Base-by-base conservation (phyloP, 768 basidiomycete genomes). In the Rickenella mellea region DNA sequence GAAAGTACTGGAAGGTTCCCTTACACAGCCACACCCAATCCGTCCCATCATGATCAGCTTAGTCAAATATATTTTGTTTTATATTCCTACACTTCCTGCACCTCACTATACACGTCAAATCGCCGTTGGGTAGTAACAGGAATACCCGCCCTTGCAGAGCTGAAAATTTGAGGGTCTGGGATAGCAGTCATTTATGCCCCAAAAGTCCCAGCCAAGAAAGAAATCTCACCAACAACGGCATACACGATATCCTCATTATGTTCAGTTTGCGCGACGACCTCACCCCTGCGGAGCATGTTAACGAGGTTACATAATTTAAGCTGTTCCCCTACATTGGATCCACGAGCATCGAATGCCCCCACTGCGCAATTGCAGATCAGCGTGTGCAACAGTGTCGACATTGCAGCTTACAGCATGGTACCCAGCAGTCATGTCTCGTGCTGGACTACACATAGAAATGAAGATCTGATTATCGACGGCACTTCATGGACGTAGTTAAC, bases 401-500 rank as follows among this genome's bases (percentile, higher is more conserved):
- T 22, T 10, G 12, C 9, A 3, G 65, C 82, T 50, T 50, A 89
- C 86, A 43, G 94, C 91, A 55, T 96, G 90, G 60, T 98, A 98
- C 12, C 71, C 71, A 15, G 89, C 85, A 8, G 64, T 76, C 50
- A 83, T 55, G 50, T 94, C 83, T 19, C 93, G 75, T 2, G 96
- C 94, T 24, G 93, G 92, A 43, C 91, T 96, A 56, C 91, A 94
- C 90, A 93, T 94, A 1, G 86, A 74, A 48, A 97, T 77, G 64
- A 76, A 99, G n/a, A 98, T 76, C 62, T 98, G 93, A 55, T 98
- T 97, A 57, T 99, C 96, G 19, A 92, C 76, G 5, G 96, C 96
- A 44, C 93, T 92, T 52, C 17, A 48, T n/a, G n/a, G 20, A 11
- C n/a, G 3, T 24, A 10, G 22, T 33, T 40, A 11, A 10, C 7